Conservation (phyloP, 75 land plant species). For the Sequoia sempervirens region DNA sequence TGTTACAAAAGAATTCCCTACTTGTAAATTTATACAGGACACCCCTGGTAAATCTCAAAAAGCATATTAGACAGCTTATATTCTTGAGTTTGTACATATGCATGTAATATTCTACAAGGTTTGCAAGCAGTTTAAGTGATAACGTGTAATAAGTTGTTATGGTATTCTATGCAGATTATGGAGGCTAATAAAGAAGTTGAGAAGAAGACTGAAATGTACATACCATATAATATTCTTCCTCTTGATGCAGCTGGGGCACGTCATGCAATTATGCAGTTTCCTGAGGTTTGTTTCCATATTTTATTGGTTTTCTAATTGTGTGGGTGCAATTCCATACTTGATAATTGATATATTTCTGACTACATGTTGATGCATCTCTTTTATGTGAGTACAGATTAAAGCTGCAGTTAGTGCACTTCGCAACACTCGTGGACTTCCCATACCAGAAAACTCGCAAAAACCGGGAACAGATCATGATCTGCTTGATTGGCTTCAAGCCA, state of each 20-base stretch:
- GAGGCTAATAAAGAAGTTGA: slow-evolving; percentile 78
- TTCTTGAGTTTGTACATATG: background rate
- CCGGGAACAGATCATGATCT: slow-evolving; percentile 63
- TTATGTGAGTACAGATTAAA: slow-evolving; percentile 60
- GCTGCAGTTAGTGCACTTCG: slow-evolving; percentile 82
- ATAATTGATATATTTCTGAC: slow-evolving; percentile 3
- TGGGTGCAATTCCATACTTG: slow-evolving; percentile 33
- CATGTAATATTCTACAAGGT: background rate
- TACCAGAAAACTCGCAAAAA: slow-evolving; percentile 55
- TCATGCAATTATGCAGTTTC: slow-evolving; percentile 82
- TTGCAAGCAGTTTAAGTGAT: background rate
- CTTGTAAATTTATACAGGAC: background rate
- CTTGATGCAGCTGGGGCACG: slow-evolving; percentile 84
- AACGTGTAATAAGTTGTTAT: background rate
- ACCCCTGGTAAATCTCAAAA: background rate
- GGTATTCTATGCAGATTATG: slow-evolving; percentile 48
- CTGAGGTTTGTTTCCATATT: slow-evolving; percentile 54
- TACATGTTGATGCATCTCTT: background rate
- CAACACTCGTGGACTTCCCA: slow-evolving; percentile 81
- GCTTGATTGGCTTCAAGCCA: slow-evolving; percentile 94
- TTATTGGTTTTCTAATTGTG: slow-evolving; percentile 19
- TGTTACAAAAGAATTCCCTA: background rate
- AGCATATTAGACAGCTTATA: background rate
- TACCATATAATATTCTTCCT: slow-evolving; percentile 89
- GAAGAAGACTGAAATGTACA: slow-evolving; percentile 64